Conservation (phyloP, 2,329 filamentous ascomycete species). For the Penicillium sp. region DNA sequence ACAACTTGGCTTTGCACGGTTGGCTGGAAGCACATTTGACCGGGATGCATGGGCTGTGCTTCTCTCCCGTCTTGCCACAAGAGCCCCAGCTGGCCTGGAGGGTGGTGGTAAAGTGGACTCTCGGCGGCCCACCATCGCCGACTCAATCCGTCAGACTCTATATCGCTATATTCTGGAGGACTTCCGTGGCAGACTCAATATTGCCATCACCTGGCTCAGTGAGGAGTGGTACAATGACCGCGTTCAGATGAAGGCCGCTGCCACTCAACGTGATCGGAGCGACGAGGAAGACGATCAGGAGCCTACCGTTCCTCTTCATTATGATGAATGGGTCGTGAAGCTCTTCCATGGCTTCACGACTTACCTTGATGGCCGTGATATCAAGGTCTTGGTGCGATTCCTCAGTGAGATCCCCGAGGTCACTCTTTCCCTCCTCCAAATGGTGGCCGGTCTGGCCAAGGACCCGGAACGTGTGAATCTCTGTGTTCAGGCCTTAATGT, state of each 20-base stretch:
- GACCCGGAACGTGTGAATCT: slow-evolving; percentile 60
- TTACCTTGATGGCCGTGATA: slow-evolving; percentile 83
- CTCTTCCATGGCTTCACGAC: slow-evolving; percentile 85
- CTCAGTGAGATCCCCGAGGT: slow-evolving; percentile 85
- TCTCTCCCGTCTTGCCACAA: slow-evolving; percentile 76
- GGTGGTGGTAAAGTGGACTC: slow-evolving; percentile 31
- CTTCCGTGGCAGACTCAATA: slow-evolving; percentile 81
- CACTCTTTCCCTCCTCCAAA: slow-evolving; percentile 63
- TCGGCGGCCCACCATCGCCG: slow-evolving; percentile 42
- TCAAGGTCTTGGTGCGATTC: slow-evolving; percentile 79
- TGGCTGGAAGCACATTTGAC: slow-evolving; percentile 79
- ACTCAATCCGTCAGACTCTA: slow-evolving; percentile 71
- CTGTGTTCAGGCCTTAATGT: slow-evolving; percentile 55
- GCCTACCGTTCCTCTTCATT: slow-evolving; percentile 51
- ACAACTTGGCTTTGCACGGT: slow-evolving; percentile 70
- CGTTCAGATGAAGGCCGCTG: slow-evolving; percentile 47
- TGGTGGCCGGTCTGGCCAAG: slow-evolving; percentile 60
- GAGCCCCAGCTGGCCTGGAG: slow-evolving; percentile 67
- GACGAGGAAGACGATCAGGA: slow-evolving; percentile 44
- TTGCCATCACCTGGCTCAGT: slow-evolving; percentile 88
- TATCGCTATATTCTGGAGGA: slow-evolving; percentile 87
- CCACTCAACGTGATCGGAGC: slow-evolving; percentile 39
- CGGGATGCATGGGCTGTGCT: slow-evolving; percentile 88
- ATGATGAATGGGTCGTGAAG: slow-evolving; percentile 71
- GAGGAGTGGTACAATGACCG: slow-evolving; percentile 98